Conservation (phyloP, 371 early-diverging fungal genomes). For the Haplosporangium sp. region DNA sequence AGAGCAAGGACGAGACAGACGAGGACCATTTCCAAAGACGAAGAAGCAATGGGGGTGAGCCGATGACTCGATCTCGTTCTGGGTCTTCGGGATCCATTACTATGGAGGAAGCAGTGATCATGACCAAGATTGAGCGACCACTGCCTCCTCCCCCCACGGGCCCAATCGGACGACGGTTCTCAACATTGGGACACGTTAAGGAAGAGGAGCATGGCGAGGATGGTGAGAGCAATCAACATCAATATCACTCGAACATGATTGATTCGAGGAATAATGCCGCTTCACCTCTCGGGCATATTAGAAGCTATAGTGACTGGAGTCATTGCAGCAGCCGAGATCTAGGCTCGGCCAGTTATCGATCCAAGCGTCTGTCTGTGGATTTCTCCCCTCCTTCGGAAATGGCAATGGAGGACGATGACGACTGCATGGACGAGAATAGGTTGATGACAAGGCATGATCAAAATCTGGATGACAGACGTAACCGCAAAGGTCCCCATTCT, state of each 20-base stretch:
- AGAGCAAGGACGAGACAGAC: slow-evolving; percentile 21
- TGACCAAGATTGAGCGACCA: slow-evolving; percentile 41
- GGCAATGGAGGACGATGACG: slow-evolving; percentile 31
- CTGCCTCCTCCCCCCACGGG: slow-evolving; percentile 12
- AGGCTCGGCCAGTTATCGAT: slow-evolving; percentile 11
- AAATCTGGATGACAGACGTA: not conserved
- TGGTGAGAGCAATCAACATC: slow-evolving; percentile 11
- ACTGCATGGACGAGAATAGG: slow-evolving; percentile 23
- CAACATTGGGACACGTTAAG: slow-evolving; percentile 43
- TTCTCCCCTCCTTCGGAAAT: slow-evolving; percentile 36
- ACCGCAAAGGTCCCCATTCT: not conserved
- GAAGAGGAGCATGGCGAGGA: slow-evolving; percentile 47
- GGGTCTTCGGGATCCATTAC: slow-evolving; percentile 20
- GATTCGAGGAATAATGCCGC: slow-evolving; percentile 19
- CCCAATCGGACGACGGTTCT: slow-evolving; percentile 35
- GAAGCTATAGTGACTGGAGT: slow-evolving; percentile 22
- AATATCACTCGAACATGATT: slow-evolving; percentile 35
- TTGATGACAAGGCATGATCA: slow-evolving; percentile 1
- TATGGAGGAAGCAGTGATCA: slow-evolving; percentile 38
- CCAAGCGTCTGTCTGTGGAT: slow-evolving; percentile 40
- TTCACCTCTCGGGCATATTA: slow-evolving; percentile 22
- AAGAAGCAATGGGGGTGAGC: slow-evolving; percentile 14
- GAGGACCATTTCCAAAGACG: slow-evolving; percentile 1
- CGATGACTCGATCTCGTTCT: slow-evolving; percentile 34
- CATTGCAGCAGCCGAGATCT: slow-evolving; percentile 9